Percentiles rank a stretch among this genome's conserved stretches.
phyloP scores from a whole-genome alignment of 805 yeast genomes.

The Metschnikowia kunwiensis region DNA sequence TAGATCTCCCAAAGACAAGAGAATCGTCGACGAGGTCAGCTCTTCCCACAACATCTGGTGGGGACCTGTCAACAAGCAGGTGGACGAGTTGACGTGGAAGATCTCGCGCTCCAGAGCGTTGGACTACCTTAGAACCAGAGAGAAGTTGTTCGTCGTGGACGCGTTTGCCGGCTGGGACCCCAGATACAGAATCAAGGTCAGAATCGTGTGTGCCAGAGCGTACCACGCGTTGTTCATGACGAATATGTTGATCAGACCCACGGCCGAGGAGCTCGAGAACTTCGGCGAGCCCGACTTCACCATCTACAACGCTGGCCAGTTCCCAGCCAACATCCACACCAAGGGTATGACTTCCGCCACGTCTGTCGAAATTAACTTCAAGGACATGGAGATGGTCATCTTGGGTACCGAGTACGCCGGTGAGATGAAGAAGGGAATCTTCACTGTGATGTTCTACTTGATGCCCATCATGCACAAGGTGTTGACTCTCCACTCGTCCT shows the following conservation, averaged over 20 bases:
- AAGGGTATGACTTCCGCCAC: slow-evolving; percentile 97
- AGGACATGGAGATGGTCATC: slow-evolving; percentile 97
- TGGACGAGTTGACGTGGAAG: slow-evolving; percentile 90
- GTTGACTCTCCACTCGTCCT: slow-evolving; percentile 91
- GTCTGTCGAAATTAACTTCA: slow-evolving; percentile 93
- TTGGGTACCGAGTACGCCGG: slow-evolving; percentile 99
- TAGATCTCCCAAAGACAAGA: slow-evolving; percentile 96
- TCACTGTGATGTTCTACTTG: slow-evolving; percentile 97
- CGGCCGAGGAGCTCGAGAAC: slow-evolving; percentile 78
- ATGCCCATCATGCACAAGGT: slow-evolving; percentile 94
- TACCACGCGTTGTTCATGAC: slow-evolving; percentile 98
- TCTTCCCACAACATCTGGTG: slow-evolving; percentile 90
- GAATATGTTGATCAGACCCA: slow-evolving; percentile 95
- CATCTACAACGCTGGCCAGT: slow-evolving; percentile 97
- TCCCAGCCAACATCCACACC: slow-evolving; percentile 96
- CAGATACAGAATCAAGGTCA: slow-evolving; percentile 89
- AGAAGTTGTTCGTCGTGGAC: slow-evolving; percentile 89
- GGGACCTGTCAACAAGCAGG: slow-evolving; percentile 98
- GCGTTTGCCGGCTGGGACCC: slow-evolving; percentile 99
- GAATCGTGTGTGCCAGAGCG: slow-evolving; percentile 97
- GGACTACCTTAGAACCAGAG: slow-evolving; percentile 94
- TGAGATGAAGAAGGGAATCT: slow-evolving; percentile 99
- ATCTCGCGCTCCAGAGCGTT: slow-evolving; percentile 95
- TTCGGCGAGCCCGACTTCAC: slow-evolving; percentile 98
- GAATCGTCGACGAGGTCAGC: slow-evolving; percentile 92